These are phyloP conservation scores for Aspergillus coremiiformis DNA, from an alignment of 495 filamentous ascomycete genomes.

Conservation along the genomic window DNA sequence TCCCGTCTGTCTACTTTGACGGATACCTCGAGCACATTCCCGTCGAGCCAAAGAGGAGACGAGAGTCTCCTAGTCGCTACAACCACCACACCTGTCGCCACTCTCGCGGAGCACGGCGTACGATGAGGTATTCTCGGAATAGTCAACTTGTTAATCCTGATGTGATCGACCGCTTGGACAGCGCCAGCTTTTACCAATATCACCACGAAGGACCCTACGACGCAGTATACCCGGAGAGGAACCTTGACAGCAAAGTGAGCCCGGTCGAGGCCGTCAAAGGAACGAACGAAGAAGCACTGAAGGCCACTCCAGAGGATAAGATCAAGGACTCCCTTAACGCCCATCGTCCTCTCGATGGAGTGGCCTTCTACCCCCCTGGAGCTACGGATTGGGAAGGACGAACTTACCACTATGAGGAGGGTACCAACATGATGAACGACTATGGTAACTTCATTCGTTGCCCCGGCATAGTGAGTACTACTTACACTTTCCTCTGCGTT, in stretches of 20 bases:
- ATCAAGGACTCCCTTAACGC: constrained; percentile 64
- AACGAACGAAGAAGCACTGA: constrained; percentile 69
- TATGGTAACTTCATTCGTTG: constrained; percentile 33
- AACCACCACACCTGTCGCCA: constrained; percentile 16
- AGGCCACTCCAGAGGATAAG: constrained; percentile 75
- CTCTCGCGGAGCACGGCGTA: constrained; percentile 5
- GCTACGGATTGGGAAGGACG: constrained; percentile 56
- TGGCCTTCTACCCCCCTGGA: constrained; percentile 69
- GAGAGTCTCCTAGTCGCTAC: constrained; percentile 13
- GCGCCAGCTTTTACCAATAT: constrained; percentile 52
- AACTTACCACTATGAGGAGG: constrained; percentile 75
- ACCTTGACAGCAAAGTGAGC: constrained; percentile 50
- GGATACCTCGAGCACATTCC: constrained; percentile 28
- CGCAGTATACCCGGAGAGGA: constrained; percentile 65
- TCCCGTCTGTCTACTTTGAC: constrained; percentile 25
- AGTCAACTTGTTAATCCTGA: constrained; percentile 64
- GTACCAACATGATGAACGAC: constrained; percentile 75
- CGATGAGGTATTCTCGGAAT: constrained; percentile 43
- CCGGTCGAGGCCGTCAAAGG: constrained; percentile 72
- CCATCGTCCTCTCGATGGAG: constrained; percentile 81
- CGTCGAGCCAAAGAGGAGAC: constrained; percentile 22
- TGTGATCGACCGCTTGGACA: constrained; percentile 73
- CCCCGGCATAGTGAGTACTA: constrained; percentile 27
- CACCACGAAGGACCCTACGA: constrained; percentile 95
- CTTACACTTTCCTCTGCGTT: too few relatives aligned